Conservation (phyloP, 169 alveolate genomes). For the Sarcocystis neurona region DNA sequence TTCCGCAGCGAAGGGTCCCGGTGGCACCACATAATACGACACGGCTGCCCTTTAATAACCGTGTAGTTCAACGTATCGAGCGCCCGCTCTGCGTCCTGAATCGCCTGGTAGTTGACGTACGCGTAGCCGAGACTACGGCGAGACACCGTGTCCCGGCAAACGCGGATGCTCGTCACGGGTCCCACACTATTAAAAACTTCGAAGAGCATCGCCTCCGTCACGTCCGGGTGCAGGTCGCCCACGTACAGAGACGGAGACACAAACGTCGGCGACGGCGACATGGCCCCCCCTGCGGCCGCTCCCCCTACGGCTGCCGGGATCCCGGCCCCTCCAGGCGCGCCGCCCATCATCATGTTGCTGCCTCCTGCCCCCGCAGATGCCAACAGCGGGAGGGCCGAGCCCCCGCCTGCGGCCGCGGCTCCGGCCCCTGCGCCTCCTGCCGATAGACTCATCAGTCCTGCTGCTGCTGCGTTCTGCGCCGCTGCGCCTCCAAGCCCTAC, state of each 20-base stretch:
- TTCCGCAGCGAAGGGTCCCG: conserved; percentile 90
- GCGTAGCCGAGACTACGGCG: conserved; percentile 90
- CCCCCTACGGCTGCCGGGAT: too few species aligned
- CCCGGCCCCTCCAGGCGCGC: too few species aligned
- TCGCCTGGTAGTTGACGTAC: conserved; percentile 88
- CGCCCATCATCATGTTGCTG: too few species aligned
- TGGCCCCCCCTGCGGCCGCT: conserved; percentile 42
- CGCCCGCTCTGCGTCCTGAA: conserved; percentile 86
- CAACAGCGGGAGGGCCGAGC: too few species aligned
- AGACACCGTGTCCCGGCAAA: conserved; percentile 91
- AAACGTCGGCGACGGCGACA: conserved; percentile 78
- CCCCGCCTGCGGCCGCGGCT: too few species aligned
- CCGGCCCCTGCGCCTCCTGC: too few species aligned
- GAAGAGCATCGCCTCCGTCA: conserved; percentile 90
- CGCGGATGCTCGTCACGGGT: conserved; percentile 92
- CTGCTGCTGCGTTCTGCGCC: too few species aligned
- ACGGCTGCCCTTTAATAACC: conserved; percentile 90
- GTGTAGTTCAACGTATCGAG: conserved; percentile 91
- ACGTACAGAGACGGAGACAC: conserved; percentile 90
- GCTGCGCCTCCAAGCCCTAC: too few species aligned
- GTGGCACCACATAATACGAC: conserved; percentile 84
- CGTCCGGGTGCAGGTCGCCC: conserved; percentile 91
- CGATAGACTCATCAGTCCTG: too few species aligned
- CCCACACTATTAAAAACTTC: conserved; percentile 91
- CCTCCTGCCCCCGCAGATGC: too few species aligned